Conservation (phyloP, 2,329 filamentous ascomycete species). For the Amesomyces nigricolor region DNA sequence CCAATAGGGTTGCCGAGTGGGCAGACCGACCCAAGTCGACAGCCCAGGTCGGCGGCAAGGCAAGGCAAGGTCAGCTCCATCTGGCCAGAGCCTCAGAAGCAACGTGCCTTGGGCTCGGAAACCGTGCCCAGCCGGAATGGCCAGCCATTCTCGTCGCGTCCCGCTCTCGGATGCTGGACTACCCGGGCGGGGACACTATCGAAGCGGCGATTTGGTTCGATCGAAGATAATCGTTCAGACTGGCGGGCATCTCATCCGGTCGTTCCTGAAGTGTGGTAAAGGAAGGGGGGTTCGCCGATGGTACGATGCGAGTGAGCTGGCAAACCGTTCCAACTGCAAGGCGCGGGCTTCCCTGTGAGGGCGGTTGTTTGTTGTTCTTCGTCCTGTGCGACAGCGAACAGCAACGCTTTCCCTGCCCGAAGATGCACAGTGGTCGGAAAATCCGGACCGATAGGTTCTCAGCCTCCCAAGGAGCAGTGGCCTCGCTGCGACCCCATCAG, state of each 20-base stretch:
- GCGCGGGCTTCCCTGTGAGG: too few species aligned
- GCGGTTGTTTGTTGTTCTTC: too few species aligned
- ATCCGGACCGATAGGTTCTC: too few species aligned
- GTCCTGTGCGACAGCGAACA: too few species aligned
- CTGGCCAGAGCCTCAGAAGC: background rate
- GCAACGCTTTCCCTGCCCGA: too few species aligned
- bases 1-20: slow-evolving; percentile 4
- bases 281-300: too few species aligned
- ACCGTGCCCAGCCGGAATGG: background rate
- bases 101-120: background rate
- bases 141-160: background rate
- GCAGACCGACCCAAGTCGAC: slow-evolving; percentile 5
- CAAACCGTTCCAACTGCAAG: too few species aligned
- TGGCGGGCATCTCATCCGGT: too few species aligned
- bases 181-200: background rate
- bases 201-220: background rate
- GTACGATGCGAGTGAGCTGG: too few species aligned
- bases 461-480: background rate
- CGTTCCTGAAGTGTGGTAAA: too few species aligned
- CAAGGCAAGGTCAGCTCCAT: background rate
- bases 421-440: too few species aligned
- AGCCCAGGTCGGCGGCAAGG: background rate
- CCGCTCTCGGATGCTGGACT: background rate
- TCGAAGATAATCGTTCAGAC: too few species aligned
- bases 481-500: background rate